phyloP scores from a whole-genome alignment of 257 asterid species.

The Fraxinus quadrangulata region DNA sequence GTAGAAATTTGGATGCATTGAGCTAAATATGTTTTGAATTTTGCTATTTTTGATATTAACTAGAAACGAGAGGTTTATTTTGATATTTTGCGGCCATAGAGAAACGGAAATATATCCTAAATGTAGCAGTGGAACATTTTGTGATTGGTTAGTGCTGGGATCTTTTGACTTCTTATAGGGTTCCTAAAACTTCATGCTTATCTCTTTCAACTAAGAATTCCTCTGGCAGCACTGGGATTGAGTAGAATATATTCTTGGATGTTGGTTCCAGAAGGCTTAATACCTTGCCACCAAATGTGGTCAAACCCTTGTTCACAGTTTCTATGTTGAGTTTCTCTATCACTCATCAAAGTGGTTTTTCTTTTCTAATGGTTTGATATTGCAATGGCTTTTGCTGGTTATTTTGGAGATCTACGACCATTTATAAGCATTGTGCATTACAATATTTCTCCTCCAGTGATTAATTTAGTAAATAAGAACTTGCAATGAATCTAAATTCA shows the following conservation, averaged over 20 bases:
- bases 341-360: neutral
- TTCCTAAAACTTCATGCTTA: neutral
- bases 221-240: neutral
- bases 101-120: neutral
- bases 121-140: neutral
- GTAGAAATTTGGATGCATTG: neutral
- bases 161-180: neutral
- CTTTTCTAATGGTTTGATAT: neutral
- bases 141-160: constrained; percentile 6
- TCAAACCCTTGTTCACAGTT: neutral
- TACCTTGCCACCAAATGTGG: neutral
- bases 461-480: neutral
- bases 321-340: constrained; percentile 3
- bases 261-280: neutral
- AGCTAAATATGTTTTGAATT: neutral
- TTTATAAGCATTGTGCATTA: neutral
- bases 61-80: neutral
- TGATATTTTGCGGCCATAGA: neutral
- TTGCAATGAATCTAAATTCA: neutral
- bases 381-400: neutral
- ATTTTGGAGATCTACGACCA: neutral
- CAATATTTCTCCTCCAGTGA: neutral
- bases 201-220: neutral
- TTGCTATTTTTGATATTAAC: neutral
- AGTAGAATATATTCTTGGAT: neutral